Evolutionary conservation across 352 stramenopile genomes (phyloP).

Genomic region (Pythium sukuiense): DNA sequence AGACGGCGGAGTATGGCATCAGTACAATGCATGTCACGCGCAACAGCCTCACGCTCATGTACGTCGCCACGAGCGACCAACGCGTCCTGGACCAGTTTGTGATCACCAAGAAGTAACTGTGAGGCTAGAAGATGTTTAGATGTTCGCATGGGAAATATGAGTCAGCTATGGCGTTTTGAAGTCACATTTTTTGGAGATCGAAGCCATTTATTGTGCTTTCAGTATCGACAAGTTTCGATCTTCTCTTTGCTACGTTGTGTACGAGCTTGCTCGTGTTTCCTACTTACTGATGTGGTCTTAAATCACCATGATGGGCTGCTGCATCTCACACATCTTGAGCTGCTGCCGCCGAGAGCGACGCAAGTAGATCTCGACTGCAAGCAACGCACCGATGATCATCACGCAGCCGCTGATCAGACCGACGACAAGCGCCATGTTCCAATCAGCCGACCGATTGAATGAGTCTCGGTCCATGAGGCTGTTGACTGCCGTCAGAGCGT

Average conservation of each 20-base stretch:
- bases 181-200: too few relatives aligned
- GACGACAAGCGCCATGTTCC: slow-evolving; percentile 2
- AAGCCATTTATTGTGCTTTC: too few relatives aligned
- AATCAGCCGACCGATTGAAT: background rate
- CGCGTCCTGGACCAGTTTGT: slow-evolving; percentile 39
- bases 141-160: too few relatives aligned
- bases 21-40: slow-evolving; percentile 32
- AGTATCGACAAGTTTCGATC: too few relatives aligned
- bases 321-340: slow-evolving; percentile 9
- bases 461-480: background rate
- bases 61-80: slow-evolving; percentile 30
- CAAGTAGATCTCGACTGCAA: slow-evolving; percentile 19
- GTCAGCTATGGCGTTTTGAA: too few relatives aligned
- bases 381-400: slow-evolving; percentile 15
- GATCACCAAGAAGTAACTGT: slow-evolving; percentile 40
- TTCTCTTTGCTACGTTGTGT: too few relatives aligned
- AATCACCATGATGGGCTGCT: slow-evolving; percentile 14
- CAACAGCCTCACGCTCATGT: slow-evolving; percentile 35
- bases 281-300: too few relatives aligned
- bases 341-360: slow-evolving; percentile 3
- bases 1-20: slow-evolving; percentile 44
- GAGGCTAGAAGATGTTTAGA: too few relatives aligned
- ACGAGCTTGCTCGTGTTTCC: too few relatives aligned
- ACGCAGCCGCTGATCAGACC: slow-evolving; percentile 12
- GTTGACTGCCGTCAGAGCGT: slow-evolving; percentile 10